Conservation (phyloP, 441 rosid genomes). For the Pelargonium fulgidum region DNA sequence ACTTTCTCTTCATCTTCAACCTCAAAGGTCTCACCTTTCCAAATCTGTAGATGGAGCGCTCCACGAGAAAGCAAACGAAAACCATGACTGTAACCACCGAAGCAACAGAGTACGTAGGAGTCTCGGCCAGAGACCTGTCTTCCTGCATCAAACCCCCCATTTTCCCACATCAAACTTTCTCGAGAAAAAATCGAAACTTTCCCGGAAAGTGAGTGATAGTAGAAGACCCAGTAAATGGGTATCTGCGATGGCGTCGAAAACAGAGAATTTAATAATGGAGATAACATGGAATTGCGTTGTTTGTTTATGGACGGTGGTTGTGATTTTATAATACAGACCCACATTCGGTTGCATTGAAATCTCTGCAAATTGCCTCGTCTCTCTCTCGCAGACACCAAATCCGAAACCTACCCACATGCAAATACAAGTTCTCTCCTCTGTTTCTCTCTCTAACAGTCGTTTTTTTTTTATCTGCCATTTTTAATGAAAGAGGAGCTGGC, state of each 20-base stretch:
- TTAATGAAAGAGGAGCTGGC: neutral
- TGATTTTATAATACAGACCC: neutral
- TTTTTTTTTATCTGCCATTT: neutral
- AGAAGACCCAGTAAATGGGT: conserved; percentile 38
- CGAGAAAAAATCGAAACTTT: conserved; percentile 15
- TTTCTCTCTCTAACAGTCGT: neutral
- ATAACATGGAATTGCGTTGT: neutral
- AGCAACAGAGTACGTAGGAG: conserved; percentile 91
- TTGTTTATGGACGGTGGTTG: neutral
- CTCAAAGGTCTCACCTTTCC: conserved; percentile 49
- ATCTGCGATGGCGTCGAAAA: conserved; percentile 16
- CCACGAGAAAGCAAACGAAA: conserved; percentile 64
- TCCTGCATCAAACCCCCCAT: conserved; percentile 38
- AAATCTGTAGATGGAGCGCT: conserved; percentile 79
- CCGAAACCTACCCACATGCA: neutral
- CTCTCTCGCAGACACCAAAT: neutral
- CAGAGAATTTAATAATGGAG: neutral
- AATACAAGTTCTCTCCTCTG: neutral
- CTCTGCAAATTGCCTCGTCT: neutral
- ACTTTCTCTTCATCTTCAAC: neutral
- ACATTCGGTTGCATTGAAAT: neutral
- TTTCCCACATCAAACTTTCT: conserved; percentile 17
- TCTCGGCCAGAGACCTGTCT: conserved; percentile 92
- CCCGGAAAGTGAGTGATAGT: conserved; percentile 13
- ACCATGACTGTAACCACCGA: conserved; percentile 72